Evolutionary conservation across 2,329 filamentous ascomycete species (phyloP), one percentile per base, ranked within the genome.

Genomic region (Colletotrichum australisinense): DNA sequence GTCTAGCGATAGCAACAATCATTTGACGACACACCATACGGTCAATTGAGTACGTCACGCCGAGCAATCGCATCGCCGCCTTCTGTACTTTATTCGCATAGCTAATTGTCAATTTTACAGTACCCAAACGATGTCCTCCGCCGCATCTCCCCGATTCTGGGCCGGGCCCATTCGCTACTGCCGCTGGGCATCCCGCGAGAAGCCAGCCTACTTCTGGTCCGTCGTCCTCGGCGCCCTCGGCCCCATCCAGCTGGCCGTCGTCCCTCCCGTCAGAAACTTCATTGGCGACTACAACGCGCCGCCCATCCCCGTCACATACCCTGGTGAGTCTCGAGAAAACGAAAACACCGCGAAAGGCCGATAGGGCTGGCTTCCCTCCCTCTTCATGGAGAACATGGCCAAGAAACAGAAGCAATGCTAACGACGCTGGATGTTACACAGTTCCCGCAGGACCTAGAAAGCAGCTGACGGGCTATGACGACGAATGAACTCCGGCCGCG

Each of bases 201-300:
- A 93, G 83, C 97, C 97, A 64, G 95, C 95, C 73, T 93, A 95
- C 86, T 97, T 98, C 89, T 98, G 92, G 90, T 95, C 94, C 78
- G 86, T 94, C 79, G 81, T 94, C 72, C 86, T 98, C 77, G 96
- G 94, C 78, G 86, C 84, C 76, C 79, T 91, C 68, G 95, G 95
- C 12, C 97, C 96, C 46, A 83, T 93, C 70, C 85, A 90, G 71
- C 86, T 97, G 75, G 83, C 93, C 73, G 87, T 89, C 69, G 92
- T 94, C 1, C 95, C 95, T 56, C 93, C 94, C 60, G 86, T 97
- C 77, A 88, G 95, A 82, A 85, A 87, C 75, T 87, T 86, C 76
- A 83, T 97, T 70, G 95, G 95, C 78, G 95, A 98, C 81, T 85
- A 91, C 78, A 89, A 92, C 78, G 89, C 93, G 75, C 86, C 90